Conservation (phyloP, 2,329 filamentous ascomycete species). For the Didymella keratinophila region DNA sequence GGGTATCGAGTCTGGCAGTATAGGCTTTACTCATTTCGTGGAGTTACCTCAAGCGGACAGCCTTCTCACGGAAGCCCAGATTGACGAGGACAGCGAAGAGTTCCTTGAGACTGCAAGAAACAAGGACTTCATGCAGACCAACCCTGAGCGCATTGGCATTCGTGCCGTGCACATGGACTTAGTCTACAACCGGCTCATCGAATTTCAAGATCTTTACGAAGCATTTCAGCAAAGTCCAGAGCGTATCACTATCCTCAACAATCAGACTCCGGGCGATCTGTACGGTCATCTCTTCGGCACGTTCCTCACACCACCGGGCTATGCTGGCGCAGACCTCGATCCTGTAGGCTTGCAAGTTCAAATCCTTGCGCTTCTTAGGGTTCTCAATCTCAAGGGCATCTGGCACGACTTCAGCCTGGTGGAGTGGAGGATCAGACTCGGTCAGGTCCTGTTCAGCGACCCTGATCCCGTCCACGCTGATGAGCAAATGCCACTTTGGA, state of each 20-base stretch:
- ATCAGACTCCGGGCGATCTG: constrained; percentile 60
- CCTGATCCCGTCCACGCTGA: constrained; percentile 33
- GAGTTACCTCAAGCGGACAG: constrained; percentile 71
- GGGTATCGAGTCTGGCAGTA: constrained; percentile 73
- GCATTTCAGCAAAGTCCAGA: constrained; percentile 60
- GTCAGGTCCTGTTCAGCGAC: constrained; percentile 73
- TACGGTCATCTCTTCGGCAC: constrained; percentile 55
- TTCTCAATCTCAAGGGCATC: constrained; percentile 69
- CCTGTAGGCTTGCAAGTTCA: constrained; percentile 71
- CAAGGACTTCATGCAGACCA: constrained; percentile 53
- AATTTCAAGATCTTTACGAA: constrained; percentile 63
- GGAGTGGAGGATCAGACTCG: constrained; percentile 76
- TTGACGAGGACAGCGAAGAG: constrained; percentile 29
- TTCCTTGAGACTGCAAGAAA: constrained; percentile 49
- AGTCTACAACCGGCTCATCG: constrained; percentile 48
- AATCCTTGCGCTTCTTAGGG: constrained; percentile 71
- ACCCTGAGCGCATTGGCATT: constrained; percentile 51
- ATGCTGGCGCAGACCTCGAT: constrained; percentile 58
- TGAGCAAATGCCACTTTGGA: constrained; percentile 36
- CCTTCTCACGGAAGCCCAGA: constrained; percentile 55
- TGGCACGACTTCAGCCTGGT: constrained; percentile 79
- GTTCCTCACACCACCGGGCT: constrained; percentile 52
- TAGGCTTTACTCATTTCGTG: constrained; percentile 73
- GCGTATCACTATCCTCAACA: constrained; percentile 61
- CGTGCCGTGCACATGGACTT: constrained; percentile 42